phyloP scores from a whole-genome alignment of 441 rosid genomes.

The Gossypium schwendimanii region DNA sequence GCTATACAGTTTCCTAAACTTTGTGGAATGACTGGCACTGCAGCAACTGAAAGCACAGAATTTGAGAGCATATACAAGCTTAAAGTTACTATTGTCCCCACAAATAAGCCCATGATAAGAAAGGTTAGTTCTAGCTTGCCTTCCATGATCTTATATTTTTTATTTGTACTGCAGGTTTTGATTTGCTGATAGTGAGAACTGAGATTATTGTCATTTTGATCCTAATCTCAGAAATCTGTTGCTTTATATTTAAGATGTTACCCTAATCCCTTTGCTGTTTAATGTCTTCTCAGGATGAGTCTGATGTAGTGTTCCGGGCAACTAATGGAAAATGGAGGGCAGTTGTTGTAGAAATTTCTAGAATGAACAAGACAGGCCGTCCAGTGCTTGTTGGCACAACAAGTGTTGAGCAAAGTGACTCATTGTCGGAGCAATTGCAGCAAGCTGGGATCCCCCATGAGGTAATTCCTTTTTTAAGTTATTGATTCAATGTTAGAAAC shows the following conservation, averaged over 20 bases:
- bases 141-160: not conserved
- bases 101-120: conserved; percentile 93
- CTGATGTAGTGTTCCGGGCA: conserved; percentile 94
- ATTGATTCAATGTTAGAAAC: not conserved
- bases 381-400: conserved; percentile 98
- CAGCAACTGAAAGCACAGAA: conserved; percentile 91
- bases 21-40: conserved; percentile 99
- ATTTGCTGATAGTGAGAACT: not conserved
- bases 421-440: conserved; percentile 66
- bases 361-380: conserved; percentile 88
- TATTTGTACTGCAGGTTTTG: not conserved
- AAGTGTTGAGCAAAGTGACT: conserved; percentile 96
- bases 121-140: conserved; percentile 47
- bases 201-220: not conserved
- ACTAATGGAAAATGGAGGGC: conserved; percentile 88
- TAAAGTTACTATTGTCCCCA: conserved; percentile 90
- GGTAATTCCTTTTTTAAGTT: conserved; percentile 35
- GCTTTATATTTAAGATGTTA: not conserved
- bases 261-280: not conserved
- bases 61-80: conserved; percentile 98
- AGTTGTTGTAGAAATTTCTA: conserved; percentile 87
- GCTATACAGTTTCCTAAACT: conserved; percentile 77
- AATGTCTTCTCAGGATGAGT: conserved; percentile 68
- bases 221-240: conserved; percentile 8
- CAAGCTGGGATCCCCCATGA: conserved; percentile 88